phyloP scores from a whole-genome alignment of 305 asterid species.

The Solanum hybrid region DNA sequence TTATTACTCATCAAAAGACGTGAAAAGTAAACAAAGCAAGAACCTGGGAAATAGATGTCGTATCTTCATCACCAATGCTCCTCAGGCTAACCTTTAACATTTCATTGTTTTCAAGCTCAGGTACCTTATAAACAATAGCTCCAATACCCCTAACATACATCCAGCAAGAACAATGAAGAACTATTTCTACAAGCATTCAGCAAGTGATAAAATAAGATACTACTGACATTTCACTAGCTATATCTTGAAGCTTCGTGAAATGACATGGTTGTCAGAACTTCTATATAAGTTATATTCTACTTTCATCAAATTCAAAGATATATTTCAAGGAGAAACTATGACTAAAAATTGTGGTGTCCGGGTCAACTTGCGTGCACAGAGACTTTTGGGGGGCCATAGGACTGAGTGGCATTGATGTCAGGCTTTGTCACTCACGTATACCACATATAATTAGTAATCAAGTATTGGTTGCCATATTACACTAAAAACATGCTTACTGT shows the following conservation, averaged over 20 bases:
- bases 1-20: too few relatives aligned
- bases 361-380: background rate
- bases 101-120: slow-evolving; percentile 54
- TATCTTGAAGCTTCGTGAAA: background rate
- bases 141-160: slow-evolving; percentile 57
- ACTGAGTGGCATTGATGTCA: background rate
- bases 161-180: background rate
- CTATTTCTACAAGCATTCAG: background rate
- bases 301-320: background rate
- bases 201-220: background rate
- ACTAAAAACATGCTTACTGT: background rate
- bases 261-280: background rate
- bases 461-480: background rate
- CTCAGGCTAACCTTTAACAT: slow-evolving; percentile 70
- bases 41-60: slow-evolving; percentile 74
- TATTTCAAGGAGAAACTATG: background rate
- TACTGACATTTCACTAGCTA: background rate
- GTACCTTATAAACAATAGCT: slow-evolving; percentile 71
- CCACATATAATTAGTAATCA: background rate
- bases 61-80: slow-evolving; percentile 57
- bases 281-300: background rate
- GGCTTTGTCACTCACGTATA: background rate
- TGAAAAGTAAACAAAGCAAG: background rate
- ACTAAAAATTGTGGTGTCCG: background rate
- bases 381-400: background rate